Evolutionary conservation across 257 asterid genomes (phyloP), one percentile per base, ranked within the genome.

Genomic region (Gynochthodes officinalis): DNA sequence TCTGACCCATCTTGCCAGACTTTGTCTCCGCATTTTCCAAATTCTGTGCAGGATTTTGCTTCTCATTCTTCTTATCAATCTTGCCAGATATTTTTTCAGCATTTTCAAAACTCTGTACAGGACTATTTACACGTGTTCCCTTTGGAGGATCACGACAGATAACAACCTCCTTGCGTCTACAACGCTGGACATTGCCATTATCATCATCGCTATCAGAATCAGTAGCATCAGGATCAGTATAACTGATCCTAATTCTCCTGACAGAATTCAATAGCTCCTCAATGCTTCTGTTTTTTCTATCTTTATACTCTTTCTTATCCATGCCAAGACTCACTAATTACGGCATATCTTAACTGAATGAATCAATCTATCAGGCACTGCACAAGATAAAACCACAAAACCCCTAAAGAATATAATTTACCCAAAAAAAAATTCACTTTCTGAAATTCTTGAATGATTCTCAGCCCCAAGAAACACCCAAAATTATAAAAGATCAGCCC

Each of bases 141-240:
- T 32, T 19, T 2, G 8, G 48, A 40, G 33, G 62, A 72, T 48
- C 66, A n/a, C 39, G 71, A 70, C 49, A 3, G 3, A 76, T 23
- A 12, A 75, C 35, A 13, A 80, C 14, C 53, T 82, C 77, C 73
- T 76, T 79, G 23, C 81, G 78, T 58, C 78, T 82, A 50, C 16
- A 2, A 15, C 71, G 10, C 44, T 7, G 25, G 21, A 21, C 28
- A 19, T 13, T 1, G 1, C 0, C 40, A 3, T 40, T 39, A 33
- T 75, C 80, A 42, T 52, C 71, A 3, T 78, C 76, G 4, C 69
- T 48, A 64, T 75, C 83, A 35, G 83, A 78, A 40, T 78, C 86
- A 37, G 86, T 82, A 55, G 81, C 86, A 69, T 82, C 83, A 30
- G 86, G 86, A 73, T 82, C 86, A 55, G 42, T 39, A 52, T 78